Evolutionary conservation across 805 yeast species (phyloP), one percentile per base, ranked within the genome.

Genomic region (Candida oleophila): DNA sequence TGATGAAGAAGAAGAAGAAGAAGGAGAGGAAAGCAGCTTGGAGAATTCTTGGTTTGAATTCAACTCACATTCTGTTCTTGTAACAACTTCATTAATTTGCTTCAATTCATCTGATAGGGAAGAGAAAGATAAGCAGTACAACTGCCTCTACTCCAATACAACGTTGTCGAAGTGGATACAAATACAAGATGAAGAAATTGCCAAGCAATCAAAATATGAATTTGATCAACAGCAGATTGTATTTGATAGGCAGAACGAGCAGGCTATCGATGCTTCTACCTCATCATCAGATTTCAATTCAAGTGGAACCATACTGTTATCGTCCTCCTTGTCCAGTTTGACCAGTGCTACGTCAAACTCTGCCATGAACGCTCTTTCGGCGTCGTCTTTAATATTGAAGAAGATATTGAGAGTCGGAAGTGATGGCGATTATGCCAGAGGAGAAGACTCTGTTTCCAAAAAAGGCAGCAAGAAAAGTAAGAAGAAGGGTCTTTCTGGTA

Each of bases 51-150:
- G 52, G 94, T 94, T 98, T 90, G 97, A 2, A 98, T 94, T 66
- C 82, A 82, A 37, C 99, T 94, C 66, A 86, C 91, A 4, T 83
- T 74, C 94, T 47, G 78, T 91, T 15, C 78, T 81, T 54, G 98
- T 90, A 1, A 86, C 97, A 2, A 77, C 82, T 11, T 81, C 91
- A 65, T 77, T 98, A 53, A 65, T 86, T 11, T 44, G 40, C 7
- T 42, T 36, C n/a, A 37, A 59, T 16, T 37, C 39, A 20, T 25
- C 45, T 3, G 49, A 49, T 33, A 36, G 41, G 25, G 38, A 45
- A 3, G 18, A 22, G 1, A 52, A 55, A 34, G 34, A 42, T 45
- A 5, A 32, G 20, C 18, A 35, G 8, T 52, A 48, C 37, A 22
- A 38, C 19, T 18, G 41, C 44, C 40, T 50, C 22, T 19, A 44